Evolutionary conservation across 116 monocot genomes (phyloP).

Genomic region (Iris pallida): DNA sequence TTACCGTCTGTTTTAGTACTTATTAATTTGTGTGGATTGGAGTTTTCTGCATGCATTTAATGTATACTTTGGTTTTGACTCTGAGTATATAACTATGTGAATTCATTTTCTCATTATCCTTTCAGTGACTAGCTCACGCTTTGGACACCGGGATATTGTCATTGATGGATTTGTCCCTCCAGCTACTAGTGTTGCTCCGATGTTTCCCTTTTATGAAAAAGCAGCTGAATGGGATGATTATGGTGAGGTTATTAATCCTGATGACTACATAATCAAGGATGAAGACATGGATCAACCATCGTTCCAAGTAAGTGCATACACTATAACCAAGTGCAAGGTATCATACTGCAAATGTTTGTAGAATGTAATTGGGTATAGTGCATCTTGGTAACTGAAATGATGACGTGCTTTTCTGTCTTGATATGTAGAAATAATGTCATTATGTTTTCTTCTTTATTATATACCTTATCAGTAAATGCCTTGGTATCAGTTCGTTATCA

Average conservation of each 20-base stretch:
- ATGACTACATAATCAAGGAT: constrained; percentile 79
- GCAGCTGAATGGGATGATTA: constrained; percentile 95
- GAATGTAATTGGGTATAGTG: background rate
- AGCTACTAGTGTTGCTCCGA: constrained; percentile 80
- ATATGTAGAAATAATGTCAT: too few species aligned
- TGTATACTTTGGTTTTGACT: background rate
- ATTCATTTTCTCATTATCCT: constrained; percentile 13
- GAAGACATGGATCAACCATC: constrained; percentile 70
- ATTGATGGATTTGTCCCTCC: constrained; percentile 93
- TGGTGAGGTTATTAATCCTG: constrained; percentile 95
- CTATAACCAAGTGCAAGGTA: background rate
- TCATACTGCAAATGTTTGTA: background rate
- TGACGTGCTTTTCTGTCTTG: too few species aligned
- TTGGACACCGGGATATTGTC: constrained; percentile 57
- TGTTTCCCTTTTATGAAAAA: constrained; percentile 89
- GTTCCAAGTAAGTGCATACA: constrained; percentile 52
- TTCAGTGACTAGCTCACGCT: constrained; percentile 38
- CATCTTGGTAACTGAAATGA: background rate
- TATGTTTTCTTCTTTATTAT: too few species aligned
- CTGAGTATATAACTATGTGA: background rate
- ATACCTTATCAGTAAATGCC: too few species aligned
- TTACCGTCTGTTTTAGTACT: background rate
- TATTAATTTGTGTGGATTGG: background rate
- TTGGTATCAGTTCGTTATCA: too few species aligned
- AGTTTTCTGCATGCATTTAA: background rate